Base-by-base conservation (phyloP, 2,329 filamentous ascomycete species). In the Trichoderma breve region DNA sequence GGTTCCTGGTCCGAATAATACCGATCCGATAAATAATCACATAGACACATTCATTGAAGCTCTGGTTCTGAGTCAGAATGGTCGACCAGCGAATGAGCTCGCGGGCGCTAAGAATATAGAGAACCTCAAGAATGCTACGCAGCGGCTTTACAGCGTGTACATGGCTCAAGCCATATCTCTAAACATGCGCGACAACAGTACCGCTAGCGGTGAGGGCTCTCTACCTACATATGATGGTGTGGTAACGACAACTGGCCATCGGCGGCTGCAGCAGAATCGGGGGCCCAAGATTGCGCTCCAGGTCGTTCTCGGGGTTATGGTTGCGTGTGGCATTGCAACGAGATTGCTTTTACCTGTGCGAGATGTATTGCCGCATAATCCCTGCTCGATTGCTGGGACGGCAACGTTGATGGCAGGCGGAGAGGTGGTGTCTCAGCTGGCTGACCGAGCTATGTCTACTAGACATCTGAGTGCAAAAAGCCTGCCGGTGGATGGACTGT, bases 91-190 rank as follows among this genome's bases (percentile, higher is more conserved):
- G 7, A 24, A 36, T 14, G 39, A 70, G 39, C 67, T 70, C 3
- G 67, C 67, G 11, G 67, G 67, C 30, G 28, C 39, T 12, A 61
- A 51, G 43, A 70, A 70, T 28, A 57, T 70, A 14, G 57, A 36
- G 24, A 53, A 62, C 32, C 57, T 70, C 28, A 51, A 26, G 21
- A 70, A 70, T 26, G n/a, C n/a, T 6, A 70, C 67, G 3, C 67
- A 70, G 57, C 28, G 21, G 5, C 21, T 70, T 2, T 70, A 70
- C 6, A 28, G 55, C 8, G 30, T 18, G n/a, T 70, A 70, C 39
- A 70, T 70, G 67, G 67, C 57, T 14, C 67, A 70, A 6, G 67
- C 67, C 18, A 70, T 70, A 28, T 70, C 67, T 47, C 57, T 70
- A 26, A 70, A 70, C 14, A 70, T 62, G 67, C 67, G 67, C 15